Base-by-base conservation (phyloP, 306 rosid genomes). In the Vicia faba region DNA sequence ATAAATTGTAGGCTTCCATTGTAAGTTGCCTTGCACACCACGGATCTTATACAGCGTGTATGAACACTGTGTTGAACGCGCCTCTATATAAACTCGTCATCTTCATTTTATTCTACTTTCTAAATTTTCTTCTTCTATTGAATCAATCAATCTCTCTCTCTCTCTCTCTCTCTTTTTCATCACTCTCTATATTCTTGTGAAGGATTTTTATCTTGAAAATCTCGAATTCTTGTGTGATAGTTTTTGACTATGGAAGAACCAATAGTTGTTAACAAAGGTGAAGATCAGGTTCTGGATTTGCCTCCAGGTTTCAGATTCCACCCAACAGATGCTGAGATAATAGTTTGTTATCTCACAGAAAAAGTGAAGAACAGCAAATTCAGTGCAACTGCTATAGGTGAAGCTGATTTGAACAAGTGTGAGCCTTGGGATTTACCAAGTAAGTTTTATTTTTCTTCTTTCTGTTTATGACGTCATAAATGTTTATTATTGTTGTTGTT, bases 351-450 rank as follows among this genome's bases (percentile, higher is more conserved):
- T 75, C 91, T 93, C 0, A 80, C 81, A 0, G 79, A 82, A 62
- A 93, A 93, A 77, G 96, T 86, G 0, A 33, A 78, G 48, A 66
- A 93, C 60, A 59, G 86, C 65, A 26, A 53, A 57, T 90, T 93
- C 90, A 68, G 66, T 59, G 92, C 99, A 33, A 65, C 72, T 48
- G 99, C 99, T 13, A 70, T 93, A 12, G 99, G 88, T 3, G 97
- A 90, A 61, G 99, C 92, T 40, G 99, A 93, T 84, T 75, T 93
- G 57, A 89, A 89, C 62, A 93, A 85, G 90, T 88, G 80, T 48
- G 99, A 93, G 8, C 97, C 97, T 2, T 93, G 99, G 99, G 99
- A 93, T 79, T 82, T 93, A 41, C 96, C 97, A 8, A 78, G 99
- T 93, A 59, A 71, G 85, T 74, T 36, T 66, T 23, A 0, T 28